A percentile compares a stretch with the other conserved stretches of the same genome.
Conservation (phyloP, 179 eudicot species). For the Vitellaria paradoxa region DNA sequence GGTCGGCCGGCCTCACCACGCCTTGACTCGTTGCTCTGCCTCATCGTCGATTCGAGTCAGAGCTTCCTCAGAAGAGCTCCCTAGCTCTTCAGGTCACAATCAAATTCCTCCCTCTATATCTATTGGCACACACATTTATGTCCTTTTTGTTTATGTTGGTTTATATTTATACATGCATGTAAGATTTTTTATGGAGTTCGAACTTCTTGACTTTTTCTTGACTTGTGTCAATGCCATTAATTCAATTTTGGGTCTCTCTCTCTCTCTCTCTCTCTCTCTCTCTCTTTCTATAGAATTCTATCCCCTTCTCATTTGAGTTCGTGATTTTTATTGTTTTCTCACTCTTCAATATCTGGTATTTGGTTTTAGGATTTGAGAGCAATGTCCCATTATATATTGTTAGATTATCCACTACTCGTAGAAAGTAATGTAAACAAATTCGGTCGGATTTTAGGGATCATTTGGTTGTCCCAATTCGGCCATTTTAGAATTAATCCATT, state of each 20-base stretch:
- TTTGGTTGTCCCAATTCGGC: too few species aligned
- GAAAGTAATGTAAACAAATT: too few species aligned
- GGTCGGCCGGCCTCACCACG: constrained; percentile 16
- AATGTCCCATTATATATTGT: not conserved
- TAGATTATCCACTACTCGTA: too few species aligned
- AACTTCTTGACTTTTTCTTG: too few species aligned
- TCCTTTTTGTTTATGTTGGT: too few species aligned
- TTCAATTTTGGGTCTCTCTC: not conserved
- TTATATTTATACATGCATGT: too few species aligned
- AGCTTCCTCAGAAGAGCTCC: constrained; percentile 27
- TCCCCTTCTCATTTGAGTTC: too few species aligned
- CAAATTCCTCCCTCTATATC: not conserved
- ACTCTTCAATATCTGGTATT: not conserved
- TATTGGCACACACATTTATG: not conserved
- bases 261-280: not conserved
- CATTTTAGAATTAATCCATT: too few species aligned
- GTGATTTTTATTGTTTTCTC: not conserved
- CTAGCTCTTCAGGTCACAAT: constrained; percentile 43
- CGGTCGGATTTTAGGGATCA: too few species aligned
- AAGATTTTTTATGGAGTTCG: too few species aligned
- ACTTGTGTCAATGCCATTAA: too few species aligned
- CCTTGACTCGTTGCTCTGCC: constrained; percentile 12
- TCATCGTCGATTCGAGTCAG: constrained; percentile 15
- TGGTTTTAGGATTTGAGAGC: not conserved
- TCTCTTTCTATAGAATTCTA: not conserved